phyloP scores from a whole-genome alignment of 345 rosid genomes.

The Physaria fendleri region DNA sequence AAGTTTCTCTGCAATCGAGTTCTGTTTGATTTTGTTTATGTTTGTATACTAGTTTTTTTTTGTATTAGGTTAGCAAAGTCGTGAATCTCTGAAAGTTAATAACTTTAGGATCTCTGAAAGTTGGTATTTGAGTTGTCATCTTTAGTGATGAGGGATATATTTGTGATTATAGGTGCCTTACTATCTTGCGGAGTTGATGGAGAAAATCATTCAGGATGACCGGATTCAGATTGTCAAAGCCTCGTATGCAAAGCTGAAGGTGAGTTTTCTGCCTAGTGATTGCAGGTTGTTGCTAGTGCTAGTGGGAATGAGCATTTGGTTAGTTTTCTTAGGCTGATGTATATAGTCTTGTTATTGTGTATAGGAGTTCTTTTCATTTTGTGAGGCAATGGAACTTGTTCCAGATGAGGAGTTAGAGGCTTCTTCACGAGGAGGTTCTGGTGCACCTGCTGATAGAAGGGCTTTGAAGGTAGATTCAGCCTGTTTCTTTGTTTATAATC shows the following conservation, averaged over 20 bases:
- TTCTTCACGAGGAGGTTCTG: constrained; percentile 42
- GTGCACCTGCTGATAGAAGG: constrained; percentile 58
- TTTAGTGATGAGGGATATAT: neutral
- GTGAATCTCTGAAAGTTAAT: too few species aligned
- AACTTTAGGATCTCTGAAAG: too few species aligned
- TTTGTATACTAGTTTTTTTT: neutral
- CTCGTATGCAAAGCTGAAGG: constrained; percentile 65
- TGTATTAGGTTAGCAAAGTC: too few species aligned
- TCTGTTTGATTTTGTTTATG: neutral
- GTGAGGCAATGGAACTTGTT: constrained; percentile 83
- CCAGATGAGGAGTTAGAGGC: constrained; percentile 65
- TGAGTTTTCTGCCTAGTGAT: constrained; percentile 15
- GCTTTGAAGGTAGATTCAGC: constrained; percentile 59
- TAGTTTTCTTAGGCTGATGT: neutral
- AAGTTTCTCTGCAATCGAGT: neutral
- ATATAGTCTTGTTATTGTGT: neutral
- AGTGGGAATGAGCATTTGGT: neutral
- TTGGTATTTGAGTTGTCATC: neutral
- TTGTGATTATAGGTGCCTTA: constrained; percentile 54
- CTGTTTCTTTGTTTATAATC: constrained; percentile 4
- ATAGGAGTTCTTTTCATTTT: constrained; percentile 78
- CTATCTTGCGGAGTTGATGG: constrained; percentile 77
- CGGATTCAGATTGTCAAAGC: constrained; percentile 58
- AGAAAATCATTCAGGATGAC: constrained; percentile 53
- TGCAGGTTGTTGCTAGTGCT: neutral